phyloP scores from a whole-genome alignment of 2,329 filamentous ascomycete genomes.

The Pseudocercospora musae region DNA sequence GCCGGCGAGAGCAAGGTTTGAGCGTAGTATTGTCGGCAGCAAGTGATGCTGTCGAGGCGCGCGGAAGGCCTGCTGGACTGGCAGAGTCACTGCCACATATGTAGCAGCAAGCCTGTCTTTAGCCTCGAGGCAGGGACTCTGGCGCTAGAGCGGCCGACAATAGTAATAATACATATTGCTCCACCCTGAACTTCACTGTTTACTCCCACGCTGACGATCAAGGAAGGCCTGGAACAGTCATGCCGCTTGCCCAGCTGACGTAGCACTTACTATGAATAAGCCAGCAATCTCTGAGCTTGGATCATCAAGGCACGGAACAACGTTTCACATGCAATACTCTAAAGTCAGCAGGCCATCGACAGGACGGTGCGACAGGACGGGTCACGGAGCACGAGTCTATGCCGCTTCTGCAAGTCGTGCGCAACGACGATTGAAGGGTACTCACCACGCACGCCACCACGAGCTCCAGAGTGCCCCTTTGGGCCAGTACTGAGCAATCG shows the following conservation, averaged over 20 bases:
- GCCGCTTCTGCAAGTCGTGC: not conserved
- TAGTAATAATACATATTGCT: not conserved
- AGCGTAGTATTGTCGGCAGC: not conserved
- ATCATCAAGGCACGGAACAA: not conserved
- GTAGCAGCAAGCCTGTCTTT: not conserved
- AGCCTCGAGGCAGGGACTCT: not conserved
- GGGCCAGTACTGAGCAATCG: not conserved
- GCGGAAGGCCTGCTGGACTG: not conserved
- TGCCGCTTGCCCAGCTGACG: not conserved
- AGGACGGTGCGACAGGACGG: not conserved
- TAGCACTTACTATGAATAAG: not conserved
- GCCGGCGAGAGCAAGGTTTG: not conserved
- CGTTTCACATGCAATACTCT: not conserved
- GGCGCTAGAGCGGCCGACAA: not conserved
- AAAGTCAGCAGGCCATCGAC: not conserved
- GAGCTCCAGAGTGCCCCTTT: not conserved
- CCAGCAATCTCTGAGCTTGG: not conserved
- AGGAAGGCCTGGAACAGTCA: not conserved
- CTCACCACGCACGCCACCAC: not conserved
- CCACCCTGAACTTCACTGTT: not conserved
- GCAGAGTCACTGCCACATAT: not conserved
- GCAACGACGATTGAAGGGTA: not conserved
- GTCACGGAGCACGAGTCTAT: too few species aligned
- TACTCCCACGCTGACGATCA: not conserved
- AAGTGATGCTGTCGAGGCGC: not conserved